Evolutionary conservation across 208 protist genomes (phyloP).

Genomic region (Vickermania ingenoplastis): DNA sequence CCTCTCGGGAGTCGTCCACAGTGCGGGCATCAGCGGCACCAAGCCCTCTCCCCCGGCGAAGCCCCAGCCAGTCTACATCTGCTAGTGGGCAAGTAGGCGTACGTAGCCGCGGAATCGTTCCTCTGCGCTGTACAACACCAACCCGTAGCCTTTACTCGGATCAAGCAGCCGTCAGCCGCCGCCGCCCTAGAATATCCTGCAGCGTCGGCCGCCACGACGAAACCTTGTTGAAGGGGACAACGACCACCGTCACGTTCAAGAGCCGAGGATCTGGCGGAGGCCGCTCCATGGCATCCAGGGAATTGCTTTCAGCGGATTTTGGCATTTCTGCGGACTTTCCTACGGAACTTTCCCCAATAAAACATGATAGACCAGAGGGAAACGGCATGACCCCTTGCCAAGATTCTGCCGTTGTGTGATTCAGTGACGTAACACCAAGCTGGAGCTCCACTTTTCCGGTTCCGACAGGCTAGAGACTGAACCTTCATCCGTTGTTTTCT

Average conservation of each 20-base stretch:
- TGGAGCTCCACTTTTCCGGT: no score
- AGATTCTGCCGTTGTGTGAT: no score
- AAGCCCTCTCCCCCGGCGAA: neutral
- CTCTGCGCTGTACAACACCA: neutral
- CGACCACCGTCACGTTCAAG: conserved; percentile 50
- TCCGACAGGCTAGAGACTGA: no score
- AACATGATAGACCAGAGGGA: no score
- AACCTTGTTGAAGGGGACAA: conserved; percentile 39
- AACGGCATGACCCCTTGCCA: no score
- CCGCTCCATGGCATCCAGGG: neutral
- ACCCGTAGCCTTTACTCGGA: neutral
- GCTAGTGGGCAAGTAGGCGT: no score
- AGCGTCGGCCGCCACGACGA: conserved; percentile 17
- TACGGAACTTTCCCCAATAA: no score
- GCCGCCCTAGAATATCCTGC: conserved; percentile 42
- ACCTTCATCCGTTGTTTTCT: no score
- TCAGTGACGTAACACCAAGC: no score
- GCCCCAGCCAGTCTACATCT: no score
- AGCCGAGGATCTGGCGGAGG: conserved; percentile 7
- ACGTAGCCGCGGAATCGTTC: neutral
- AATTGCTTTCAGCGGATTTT: neutral
- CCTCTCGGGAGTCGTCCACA: neutral
- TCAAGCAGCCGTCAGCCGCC: conserved; percentile 23
- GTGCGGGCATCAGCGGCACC: neutral
- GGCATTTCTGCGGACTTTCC: no score